These are phyloP conservation scores for Aspergillaceae sp. DNA, from an alignment of 2,329 filamentous ascomycete genomes.

Conservation along the genomic window DNA sequence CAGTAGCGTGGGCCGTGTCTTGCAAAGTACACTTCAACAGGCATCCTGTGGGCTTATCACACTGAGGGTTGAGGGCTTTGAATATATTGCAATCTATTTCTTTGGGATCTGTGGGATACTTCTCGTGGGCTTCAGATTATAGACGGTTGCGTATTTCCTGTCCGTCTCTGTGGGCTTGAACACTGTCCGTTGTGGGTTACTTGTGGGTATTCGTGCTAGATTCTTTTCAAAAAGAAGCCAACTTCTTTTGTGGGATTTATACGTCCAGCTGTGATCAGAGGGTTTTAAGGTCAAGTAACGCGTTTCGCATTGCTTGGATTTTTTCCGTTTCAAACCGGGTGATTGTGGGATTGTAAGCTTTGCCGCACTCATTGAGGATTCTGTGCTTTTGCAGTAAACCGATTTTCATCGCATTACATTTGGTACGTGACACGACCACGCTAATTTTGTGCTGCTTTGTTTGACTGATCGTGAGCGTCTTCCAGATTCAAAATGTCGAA, in stretches of 20 bases:
- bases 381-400: conserved; percentile 8
- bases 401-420: not conserved
- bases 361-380: conserved; percentile 24
- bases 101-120: conserved; percentile 31
- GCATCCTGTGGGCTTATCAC: conserved; percentile 31
- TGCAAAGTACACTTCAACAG: conserved; percentile 28
- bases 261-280: conserved; percentile 23
- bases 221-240: not conserved
- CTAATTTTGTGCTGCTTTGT: not conserved
- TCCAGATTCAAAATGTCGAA: conserved; percentile 36
- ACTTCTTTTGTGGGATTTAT: conserved; percentile 11
- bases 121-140: conserved; percentile 30
- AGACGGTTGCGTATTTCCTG: conserved; percentile 33
- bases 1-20: conserved; percentile 27
- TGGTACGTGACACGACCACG: not conserved
- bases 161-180: conserved; percentile 38
- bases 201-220: conserved; percentile 29
- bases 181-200: conserved; percentile 33
- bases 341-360: conserved; percentile 28
- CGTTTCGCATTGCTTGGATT: conserved; percentile 1
- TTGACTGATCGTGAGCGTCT: not conserved
- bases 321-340: conserved; percentile 22
- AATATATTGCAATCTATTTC: conserved; percentile 30
- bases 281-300: conserved; percentile 11
- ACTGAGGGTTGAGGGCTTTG: conserved; percentile 38